Conservation (phyloP, 2,329 filamentous ascomycete species). For the Ascosphaera acerosa region DNA sequence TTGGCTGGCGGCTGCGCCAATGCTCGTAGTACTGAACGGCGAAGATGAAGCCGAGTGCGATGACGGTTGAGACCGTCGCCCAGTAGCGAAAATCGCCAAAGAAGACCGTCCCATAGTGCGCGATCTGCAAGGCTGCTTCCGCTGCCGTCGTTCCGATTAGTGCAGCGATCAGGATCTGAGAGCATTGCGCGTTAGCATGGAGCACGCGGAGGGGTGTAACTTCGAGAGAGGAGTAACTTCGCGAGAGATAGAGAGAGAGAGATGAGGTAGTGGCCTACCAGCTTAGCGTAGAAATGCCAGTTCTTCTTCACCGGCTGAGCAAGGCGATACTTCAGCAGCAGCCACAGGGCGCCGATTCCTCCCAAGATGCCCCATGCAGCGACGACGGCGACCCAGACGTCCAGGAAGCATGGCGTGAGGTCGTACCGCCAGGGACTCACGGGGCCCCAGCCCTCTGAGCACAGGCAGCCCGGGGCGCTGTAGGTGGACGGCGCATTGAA, state of each 20-base stretch:
- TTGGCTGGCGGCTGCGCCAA: constrained; percentile 55
- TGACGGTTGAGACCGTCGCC: constrained; percentile 45
- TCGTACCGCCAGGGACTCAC: constrained; percentile 70
- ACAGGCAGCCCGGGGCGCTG: no score
- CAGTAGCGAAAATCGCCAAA: constrained; percentile 65
- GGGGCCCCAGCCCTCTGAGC: constrained; percentile 90
- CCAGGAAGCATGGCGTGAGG: constrained; percentile 92
- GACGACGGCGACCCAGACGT: constrained; percentile 61
- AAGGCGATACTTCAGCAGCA: constrained; percentile 44
- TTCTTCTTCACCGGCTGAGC: constrained; percentile 48
- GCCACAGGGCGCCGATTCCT: constrained; percentile 55
- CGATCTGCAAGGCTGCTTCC: constrained; percentile 53
- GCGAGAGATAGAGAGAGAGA: no score
- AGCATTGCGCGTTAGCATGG: not conserved
- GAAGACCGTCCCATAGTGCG: constrained; percentile 44
- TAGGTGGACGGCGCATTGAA: no score
- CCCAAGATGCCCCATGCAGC: constrained; percentile 55
- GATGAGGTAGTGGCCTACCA: constrained; percentile 31
- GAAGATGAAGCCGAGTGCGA: constrained; percentile 51
- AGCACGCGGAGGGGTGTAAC: no score
- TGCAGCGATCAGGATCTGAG: constrained; percentile 35
- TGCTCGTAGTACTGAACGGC: constrained; percentile 70
- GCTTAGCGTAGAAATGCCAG: constrained; percentile 80
- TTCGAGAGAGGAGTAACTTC: no score
- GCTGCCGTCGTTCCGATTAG: constrained; percentile 42